Conservation (phyloP, 1,284 basidiomycete species). For the Microbotryomycetes sp. region DNA sequence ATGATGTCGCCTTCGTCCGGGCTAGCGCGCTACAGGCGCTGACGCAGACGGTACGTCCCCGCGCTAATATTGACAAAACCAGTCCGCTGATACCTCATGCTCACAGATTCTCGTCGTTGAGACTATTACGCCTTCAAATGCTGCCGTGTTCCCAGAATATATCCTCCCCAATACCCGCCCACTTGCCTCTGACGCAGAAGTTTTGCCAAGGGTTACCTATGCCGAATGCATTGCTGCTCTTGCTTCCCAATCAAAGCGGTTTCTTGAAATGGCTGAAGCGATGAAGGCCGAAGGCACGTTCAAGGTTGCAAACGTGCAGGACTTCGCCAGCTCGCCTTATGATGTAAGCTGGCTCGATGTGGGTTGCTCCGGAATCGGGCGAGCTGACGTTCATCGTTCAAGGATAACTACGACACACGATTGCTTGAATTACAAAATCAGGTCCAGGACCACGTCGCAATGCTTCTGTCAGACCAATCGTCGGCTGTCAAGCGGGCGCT, state of each 20-base stretch:
- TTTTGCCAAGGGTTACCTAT: constrained; percentile 81
- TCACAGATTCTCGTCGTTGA: constrained; percentile 70
- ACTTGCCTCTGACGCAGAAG: constrained; percentile 71
- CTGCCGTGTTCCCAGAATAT: constrained; percentile 82
- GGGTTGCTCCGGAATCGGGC: background rate
- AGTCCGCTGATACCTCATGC: constrained; percentile 4
- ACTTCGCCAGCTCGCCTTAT: constrained; percentile 64
- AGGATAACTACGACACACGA: constrained; percentile 74
- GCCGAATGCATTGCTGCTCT: constrained; percentile 78
- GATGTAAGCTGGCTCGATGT: constrained; percentile 49
- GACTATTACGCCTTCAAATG: constrained; percentile 80
- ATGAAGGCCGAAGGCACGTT: constrained; percentile 71
- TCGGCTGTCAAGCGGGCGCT: constrained; percentile 51
- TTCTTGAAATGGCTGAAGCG: constrained; percentile 86
- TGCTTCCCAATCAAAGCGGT: constrained; percentile 72
- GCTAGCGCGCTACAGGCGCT: constrained; percentile 69
- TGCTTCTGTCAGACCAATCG: constrained; percentile 52
- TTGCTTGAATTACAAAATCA: constrained; percentile 75
- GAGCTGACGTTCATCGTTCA: background rate
- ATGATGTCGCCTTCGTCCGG: constrained; percentile 73
- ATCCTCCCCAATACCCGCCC: constrained; percentile 83
- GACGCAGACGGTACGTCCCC: constrained; percentile 66
- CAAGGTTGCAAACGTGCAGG: constrained; percentile 58
- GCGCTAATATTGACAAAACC: background rate
- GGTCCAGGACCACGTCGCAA: constrained; percentile 79